Evolutionary conservation across 2,329 filamentous ascomycete genomes (phyloP), one percentile per base, ranked within the genome.

Genomic region (Sphaerulina vaccinii): DNA sequence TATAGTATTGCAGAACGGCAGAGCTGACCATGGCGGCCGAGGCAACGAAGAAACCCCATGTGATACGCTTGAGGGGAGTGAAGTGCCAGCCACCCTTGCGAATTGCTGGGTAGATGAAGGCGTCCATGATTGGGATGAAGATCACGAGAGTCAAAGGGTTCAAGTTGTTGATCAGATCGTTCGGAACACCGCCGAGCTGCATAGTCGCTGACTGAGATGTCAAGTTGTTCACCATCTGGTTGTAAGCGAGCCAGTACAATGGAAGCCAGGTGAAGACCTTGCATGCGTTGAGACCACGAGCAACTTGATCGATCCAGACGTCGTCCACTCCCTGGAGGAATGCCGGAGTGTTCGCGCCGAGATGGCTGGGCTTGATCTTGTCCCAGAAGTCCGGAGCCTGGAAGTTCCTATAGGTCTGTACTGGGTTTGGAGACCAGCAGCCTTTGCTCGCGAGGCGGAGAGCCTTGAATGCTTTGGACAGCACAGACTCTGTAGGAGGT

Each of bases 261-360:
- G 74, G 74, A 47, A 73, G 71, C 64, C 73, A 76, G 37, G 71
- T 57, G 52, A 89, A 88, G 51, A 88, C 85, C 62, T 84, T 83
- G 75, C 86, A 90, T 15, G 86, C 86, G 66, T 76, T 66, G 38
- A 84, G 68, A 13, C 80, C 80, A 43, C 84, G 82, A 70, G 85
- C 85, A 42, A 90, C 74, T 65, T 90, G 85, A 4, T 87, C 84
- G 35, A 90, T 87, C 87, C 87, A 92, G 46, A 82, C 81, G 60
- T 92, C 88, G 56, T 92, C 87, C 61, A 90, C 90, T 0, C 84
- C 87, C 37, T 55, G 57, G 85, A 91, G 90, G 86, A 86, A 91
- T 0, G 49, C 35, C 0, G 87, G 87, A 49, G 83, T 83, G 57
- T 76, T 67, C 1, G 68, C 69, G 32, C 77, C 72, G 8, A 88